Conservation (phyloP, 2,329 filamentous ascomycete genomes). For the Pseudocercospora fuligena region DNA sequence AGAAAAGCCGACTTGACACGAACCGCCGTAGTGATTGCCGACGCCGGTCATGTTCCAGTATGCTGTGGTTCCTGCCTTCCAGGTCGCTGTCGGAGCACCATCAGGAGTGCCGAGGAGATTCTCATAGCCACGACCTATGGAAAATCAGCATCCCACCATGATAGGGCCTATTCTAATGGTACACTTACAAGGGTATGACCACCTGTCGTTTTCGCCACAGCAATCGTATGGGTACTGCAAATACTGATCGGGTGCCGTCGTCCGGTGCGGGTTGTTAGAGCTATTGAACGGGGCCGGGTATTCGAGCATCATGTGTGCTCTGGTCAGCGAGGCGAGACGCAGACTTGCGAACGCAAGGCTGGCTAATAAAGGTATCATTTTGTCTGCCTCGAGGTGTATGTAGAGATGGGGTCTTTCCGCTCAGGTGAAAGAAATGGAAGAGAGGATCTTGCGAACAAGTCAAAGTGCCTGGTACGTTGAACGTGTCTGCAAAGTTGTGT, state of each 20-base stretch:
- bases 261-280: constrained; percentile 50
- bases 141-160: background rate
- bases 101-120: constrained; percentile 50
- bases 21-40: constrained; percentile 54
- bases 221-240: constrained; percentile 54
- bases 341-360: background rate
- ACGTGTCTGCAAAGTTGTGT: background rate
- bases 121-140: constrained; percentile 47
- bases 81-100: constrained; percentile 49
- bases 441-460: background rate
- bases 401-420: background rate
- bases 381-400: background rate
- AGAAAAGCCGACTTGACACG: constrained; percentile 52
- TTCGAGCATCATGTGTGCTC: constrained; percentile 42
- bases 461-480: background rate
- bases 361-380: background rate
- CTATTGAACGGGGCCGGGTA: constrained; percentile 51
- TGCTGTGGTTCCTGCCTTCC: constrained; percentile 49
- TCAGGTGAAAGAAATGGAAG: background rate
- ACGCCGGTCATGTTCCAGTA: constrained; percentile 47
- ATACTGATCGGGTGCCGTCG: constrained; percentile 41
- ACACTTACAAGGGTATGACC: constrained; percentile 42
- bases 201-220: constrained; percentile 44
- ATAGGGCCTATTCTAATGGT: background rate
- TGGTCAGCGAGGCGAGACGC: background rate